Percentiles rank a stretch among this genome's conserved stretches.
phyloP scores from a whole-genome alignment of 1,284 basidiomycete genomes.

The Microbotryomycetes sp. region DNA sequence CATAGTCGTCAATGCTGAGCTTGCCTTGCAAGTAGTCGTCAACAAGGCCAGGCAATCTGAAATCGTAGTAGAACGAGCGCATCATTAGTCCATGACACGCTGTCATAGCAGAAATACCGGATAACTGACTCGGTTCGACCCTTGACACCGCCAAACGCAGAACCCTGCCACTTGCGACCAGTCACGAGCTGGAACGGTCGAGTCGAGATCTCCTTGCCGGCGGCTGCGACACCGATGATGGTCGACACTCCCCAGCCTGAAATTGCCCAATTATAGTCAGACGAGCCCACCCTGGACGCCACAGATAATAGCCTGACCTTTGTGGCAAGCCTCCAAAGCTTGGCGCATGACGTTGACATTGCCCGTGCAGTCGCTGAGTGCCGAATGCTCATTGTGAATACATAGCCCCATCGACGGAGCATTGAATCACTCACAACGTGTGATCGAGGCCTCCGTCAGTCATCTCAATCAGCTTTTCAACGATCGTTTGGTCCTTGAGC shows the following conservation, averaged over 20 bases:
- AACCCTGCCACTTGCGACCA: constrained; percentile 90
- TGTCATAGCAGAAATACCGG: not conserved
- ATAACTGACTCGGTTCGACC: constrained; percentile 67
- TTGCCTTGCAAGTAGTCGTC: constrained; percentile 36
- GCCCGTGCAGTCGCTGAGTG: constrained; percentile 71
- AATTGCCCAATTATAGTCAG: not conserved
- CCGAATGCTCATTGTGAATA: not conserved
- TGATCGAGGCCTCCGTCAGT: constrained; percentile 97
- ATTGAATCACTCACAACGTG: constrained; percentile 54
- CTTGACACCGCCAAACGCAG: constrained; percentile 96
- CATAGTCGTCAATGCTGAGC: constrained; percentile 43
- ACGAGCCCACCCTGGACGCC: not conserved
- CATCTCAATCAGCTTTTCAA: constrained; percentile 81
- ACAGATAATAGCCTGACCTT: constrained; percentile 42
- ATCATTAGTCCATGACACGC: not conserved
- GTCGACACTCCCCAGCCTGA: constrained; percentile 92
- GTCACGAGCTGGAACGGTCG: constrained; percentile 80
- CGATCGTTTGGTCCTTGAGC: constrained; percentile 69
- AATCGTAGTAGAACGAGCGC: accelerated
- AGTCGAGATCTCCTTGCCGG: constrained; percentile 96
- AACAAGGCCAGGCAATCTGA: constrained; percentile 34
- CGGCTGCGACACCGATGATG: constrained; percentile 59
- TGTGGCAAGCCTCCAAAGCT: constrained; percentile 95
- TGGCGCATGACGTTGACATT: constrained; percentile 93
- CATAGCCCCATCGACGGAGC: not conserved